Conservation (phyloP, 2,329 filamentous ascomycete genomes). For the Alternaria burnsii region DNA sequence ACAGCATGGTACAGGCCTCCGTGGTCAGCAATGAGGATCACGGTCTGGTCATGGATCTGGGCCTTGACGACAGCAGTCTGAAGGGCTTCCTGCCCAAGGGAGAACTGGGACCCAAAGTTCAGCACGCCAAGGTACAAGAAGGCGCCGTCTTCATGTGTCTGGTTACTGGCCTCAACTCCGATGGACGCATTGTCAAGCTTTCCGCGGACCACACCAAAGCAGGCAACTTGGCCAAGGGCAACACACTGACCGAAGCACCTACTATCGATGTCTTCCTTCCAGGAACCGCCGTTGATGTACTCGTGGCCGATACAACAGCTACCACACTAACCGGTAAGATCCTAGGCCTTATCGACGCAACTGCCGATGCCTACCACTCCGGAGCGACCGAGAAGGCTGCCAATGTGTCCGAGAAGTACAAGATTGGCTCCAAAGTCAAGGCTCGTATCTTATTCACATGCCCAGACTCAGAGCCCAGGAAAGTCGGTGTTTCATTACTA, state of each 20-base stretch:
- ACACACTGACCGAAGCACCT: constrained; percentile 76
- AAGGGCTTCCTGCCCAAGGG: constrained; percentile 87
- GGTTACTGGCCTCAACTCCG: constrained; percentile 76
- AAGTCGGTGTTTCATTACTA: constrained; percentile 86
- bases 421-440: constrained; percentile 83
- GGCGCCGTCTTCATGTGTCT: constrained; percentile 87
- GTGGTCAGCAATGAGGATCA: constrained; percentile 95
- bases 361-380: constrained; percentile 89
- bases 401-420: constrained; percentile 79
- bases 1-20: constrained; percentile 84
- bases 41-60: constrained; percentile 91
- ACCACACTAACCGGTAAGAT: constrained; percentile 88
- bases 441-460: constrained; percentile 90
- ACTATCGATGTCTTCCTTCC: constrained; percentile 91
- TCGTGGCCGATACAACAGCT: constrained; percentile 77
- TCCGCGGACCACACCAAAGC: constrained; percentile 76
- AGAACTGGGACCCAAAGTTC: constrained; percentile 74
- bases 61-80: constrained; percentile 71
- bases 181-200: constrained; percentile 86
- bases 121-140: constrained; percentile 75
- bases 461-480: constrained; percentile 78
- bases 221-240: constrained; percentile 71
- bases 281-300: constrained; percentile 85
- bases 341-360: constrained; percentile 89
- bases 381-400: constrained; percentile 74